Conservation (phyloP, 495 filamentous ascomycete genomes). For the Talaromyces wortmannii region DNA sequence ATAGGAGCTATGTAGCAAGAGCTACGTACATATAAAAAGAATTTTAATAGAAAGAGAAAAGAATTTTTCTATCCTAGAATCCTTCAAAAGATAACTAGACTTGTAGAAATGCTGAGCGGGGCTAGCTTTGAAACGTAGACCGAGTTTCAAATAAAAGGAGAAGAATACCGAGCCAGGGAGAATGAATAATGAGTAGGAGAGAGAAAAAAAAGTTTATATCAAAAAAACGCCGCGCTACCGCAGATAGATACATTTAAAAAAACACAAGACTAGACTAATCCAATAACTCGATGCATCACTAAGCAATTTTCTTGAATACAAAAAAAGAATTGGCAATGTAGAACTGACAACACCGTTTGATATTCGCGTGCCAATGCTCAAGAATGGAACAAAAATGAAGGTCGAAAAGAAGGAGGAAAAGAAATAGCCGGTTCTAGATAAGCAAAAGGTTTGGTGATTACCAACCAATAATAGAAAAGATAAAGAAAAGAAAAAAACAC, state of each 20-base stretch:
- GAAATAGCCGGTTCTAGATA: neutral
- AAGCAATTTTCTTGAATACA: neutral
- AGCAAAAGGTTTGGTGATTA: neutral
- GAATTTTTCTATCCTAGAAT: too few relatives aligned
- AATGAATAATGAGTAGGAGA: too few relatives aligned
- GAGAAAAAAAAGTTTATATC: too few relatives aligned
- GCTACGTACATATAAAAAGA: too few relatives aligned
- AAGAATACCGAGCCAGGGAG: too few relatives aligned
- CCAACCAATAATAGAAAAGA: neutral
- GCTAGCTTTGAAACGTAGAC: too few relatives aligned
- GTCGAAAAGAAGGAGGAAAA: neutral
- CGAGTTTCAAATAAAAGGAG: too few relatives aligned
- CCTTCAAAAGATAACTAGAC: too few relatives aligned
- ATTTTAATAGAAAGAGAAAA: too few relatives aligned
- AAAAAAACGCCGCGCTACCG: neutral
- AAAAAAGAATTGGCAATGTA: neutral
- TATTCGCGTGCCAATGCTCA: neutral
- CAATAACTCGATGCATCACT: conserved; percentile 1
- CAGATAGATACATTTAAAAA: neutral
- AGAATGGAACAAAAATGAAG: conserved; percentile 1
- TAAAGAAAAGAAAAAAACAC: neutral
- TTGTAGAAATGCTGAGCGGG: too few relatives aligned
- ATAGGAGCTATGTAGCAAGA: too few relatives aligned
- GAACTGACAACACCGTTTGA: neutral
- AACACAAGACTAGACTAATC: conserved; percentile 5